phyloP scores from a whole-genome alignment of 306 rosid genomes.

The Gastrolobium villosum region DNA sequence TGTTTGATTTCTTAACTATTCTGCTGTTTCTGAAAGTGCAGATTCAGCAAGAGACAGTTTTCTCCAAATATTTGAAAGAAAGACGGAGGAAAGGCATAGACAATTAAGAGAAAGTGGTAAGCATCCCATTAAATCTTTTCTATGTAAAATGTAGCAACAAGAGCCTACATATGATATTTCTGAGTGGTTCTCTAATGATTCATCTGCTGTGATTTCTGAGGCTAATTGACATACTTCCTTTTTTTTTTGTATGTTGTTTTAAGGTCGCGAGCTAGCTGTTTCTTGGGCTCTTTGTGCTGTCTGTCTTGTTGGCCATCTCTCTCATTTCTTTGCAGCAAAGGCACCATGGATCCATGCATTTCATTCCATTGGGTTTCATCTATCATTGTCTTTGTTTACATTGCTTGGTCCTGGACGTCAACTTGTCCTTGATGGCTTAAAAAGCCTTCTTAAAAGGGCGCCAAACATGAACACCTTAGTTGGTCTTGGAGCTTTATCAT shows the following conservation, averaged over 20 bases:
- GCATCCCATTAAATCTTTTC: slow-evolving; percentile 42
- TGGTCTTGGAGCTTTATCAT: slow-evolving; percentile 98
- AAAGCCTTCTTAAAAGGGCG: slow-evolving; percentile 79
- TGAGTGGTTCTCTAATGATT: slow-evolving; percentile 41
- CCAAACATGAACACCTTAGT: slow-evolving; percentile 99
- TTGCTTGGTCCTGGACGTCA: slow-evolving; percentile 97
- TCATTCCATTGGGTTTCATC: slow-evolving; percentile 89
- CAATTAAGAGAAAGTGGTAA: slow-evolving; percentile 89
- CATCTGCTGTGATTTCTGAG: slow-evolving; percentile 33
- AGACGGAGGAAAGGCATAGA: slow-evolving; percentile 87
- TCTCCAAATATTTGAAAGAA: slow-evolving; percentile 82
- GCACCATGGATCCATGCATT: slow-evolving; percentile 85
- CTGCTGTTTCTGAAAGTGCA: slow-evolving; percentile 62
- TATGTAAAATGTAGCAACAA: slow-evolving; percentile 42
- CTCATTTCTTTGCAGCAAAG: slow-evolving; percentile 89
- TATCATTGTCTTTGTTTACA: slow-evolving; percentile 85
- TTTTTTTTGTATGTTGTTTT: slow-evolving; percentile 45
- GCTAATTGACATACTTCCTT: slow-evolving; percentile 44
- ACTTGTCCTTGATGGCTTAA: slow-evolving; percentile 88
- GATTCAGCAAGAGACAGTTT: slow-evolving; percentile 79
- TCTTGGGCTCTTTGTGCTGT: slow-evolving; percentile 98
- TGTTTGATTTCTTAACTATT: slow-evolving; percentile 54
- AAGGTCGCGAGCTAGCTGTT: slow-evolving; percentile 90
- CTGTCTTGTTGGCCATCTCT: slow-evolving; percentile 91
- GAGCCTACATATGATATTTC: slow-evolving; percentile 43